These are phyloP conservation scores for Psidium friedrichsthalianum DNA, from an alignment of 345 rosid species.

Conservation along the genomic window DNA sequence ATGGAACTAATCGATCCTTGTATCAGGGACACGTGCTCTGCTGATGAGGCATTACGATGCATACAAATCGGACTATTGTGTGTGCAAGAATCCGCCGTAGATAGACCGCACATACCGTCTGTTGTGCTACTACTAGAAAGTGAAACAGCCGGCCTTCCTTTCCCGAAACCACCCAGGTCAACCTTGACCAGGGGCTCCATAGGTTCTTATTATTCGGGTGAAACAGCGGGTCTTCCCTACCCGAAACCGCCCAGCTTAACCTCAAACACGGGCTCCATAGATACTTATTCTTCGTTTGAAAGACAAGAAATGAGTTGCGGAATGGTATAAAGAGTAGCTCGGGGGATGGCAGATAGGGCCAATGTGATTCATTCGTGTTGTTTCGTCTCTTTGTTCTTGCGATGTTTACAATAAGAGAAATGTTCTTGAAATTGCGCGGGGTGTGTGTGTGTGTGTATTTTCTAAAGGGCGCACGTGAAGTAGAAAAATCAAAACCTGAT, in stretches of 20 bases:
- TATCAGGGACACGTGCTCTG: constrained; percentile 23
- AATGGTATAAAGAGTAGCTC: background rate
- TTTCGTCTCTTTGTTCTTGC: background rate
- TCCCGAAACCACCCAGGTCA: constrained; percentile 47
- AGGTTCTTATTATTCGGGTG: constrained; percentile 11
- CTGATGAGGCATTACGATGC: constrained; percentile 46
- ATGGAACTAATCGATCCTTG: constrained; percentile 53
- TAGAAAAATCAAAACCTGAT: background rate
- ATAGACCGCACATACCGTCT: constrained; percentile 62
- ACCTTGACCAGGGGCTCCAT: constrained; percentile 36
- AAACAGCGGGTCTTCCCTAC: background rate
- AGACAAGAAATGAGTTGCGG: background rate
- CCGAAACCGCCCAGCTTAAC: background rate
- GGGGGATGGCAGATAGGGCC: background rate
- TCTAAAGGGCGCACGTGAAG: background rate
- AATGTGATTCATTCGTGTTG: background rate
- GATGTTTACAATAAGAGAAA: background rate
- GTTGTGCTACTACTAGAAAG: constrained; percentile 64
- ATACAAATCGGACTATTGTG: constrained; percentile 74
- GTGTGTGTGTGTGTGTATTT: background rate
- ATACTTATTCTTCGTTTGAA: background rate
- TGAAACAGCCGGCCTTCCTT: constrained; percentile 36
- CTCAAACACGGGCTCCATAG: background rate
- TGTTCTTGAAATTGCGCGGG: background rate
- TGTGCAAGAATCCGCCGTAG: constrained; percentile 61